Base-by-base conservation (phyloP, 345 rosid genomes). In the Alliaria petiolata region DNA sequence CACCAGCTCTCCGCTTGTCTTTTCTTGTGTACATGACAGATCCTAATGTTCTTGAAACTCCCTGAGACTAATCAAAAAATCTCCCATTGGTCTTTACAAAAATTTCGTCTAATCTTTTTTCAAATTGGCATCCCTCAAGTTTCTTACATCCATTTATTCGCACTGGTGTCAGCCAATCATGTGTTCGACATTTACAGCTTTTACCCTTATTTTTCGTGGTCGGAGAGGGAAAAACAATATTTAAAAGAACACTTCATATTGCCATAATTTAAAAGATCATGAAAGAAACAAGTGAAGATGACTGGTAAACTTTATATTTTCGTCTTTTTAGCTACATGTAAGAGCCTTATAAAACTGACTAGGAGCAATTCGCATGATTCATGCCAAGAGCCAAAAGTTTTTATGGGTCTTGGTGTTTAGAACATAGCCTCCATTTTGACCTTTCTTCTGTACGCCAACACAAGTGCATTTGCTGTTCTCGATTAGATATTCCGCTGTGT, bases 351-450 rank as follows among this genome's bases (percentile, higher is more conserved):
- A 47, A 57, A 74, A 74, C 78, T 75, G 78, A 52, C 69, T 75
- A 42, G 33, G 49, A 56, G 61, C 16, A 62, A 51, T 61, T 0
- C 43, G 28, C 43, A 59, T 58, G 54, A 45, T 22, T 76, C 72
- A 91, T n/a, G 98, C 96, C 56, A 93, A 81, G 15, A 91, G 95
- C 96, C 98, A 91, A 79, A 89, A 91, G 67, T 93, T 93, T 75
- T 83, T 87, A 35, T 81, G 90, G 20, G 92, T 86, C 83, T 89
- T 93, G 17, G 95, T 83, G 73, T 91, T 93, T 72, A 89, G 92
- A 62, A 91, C 89, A 74, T 89, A 91, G 19, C 98, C 97, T 66
- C 84, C 90, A 60, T 85, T 93, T 70, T 86, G 92, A 16, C 96
- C 95, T 76, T 83, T 89, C 69, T 83, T 89, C 62, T 84, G 93